phyloP scores from a whole-genome alignment of 176 grass and related monocot species.

The Coix lacrymajobi region DNA sequence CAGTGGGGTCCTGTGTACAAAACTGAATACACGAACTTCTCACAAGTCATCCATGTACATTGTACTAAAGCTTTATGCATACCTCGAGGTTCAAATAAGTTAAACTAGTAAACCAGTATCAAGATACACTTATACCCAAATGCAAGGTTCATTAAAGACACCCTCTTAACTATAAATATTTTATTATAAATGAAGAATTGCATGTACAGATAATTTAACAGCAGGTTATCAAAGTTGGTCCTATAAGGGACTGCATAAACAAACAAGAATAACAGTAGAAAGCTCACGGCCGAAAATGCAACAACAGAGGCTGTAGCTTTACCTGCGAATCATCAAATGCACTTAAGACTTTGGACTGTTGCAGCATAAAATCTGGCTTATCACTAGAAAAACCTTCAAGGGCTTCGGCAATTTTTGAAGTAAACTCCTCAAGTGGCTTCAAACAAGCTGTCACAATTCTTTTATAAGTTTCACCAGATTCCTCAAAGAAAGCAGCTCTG shows the following conservation, averaged over 20 bases:
- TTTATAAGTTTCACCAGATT: constrained; percentile 90
- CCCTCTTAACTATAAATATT: neutral
- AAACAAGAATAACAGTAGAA: constrained; percentile 1
- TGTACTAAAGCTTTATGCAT: neutral
- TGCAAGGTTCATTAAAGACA: neutral
- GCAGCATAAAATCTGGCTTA: constrained; percentile 49
- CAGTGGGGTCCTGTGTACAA: neutral
- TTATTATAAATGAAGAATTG: neutral
- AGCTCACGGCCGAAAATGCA: neutral
- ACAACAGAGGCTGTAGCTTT: neutral
- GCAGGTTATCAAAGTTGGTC: neutral
- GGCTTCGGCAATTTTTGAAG: constrained; percentile 59
- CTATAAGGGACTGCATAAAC: neutral
- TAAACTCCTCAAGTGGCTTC: constrained; percentile 76
- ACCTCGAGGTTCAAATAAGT: neutral
- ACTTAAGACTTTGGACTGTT: constrained; percentile 56
- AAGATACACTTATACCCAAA: neutral
- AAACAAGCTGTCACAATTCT: constrained; percentile 65
- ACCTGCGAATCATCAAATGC: constrained; percentile 95
- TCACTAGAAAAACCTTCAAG: constrained; percentile 56
- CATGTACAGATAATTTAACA: neutral
- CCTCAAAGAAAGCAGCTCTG: constrained; percentile 77
- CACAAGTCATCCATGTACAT: neutral
- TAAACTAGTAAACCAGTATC: neutral
- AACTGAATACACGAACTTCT: neutral